Base-by-base conservation (phyloP, 73 alveolate genomes). In the Stentor roeselii region DNA sequence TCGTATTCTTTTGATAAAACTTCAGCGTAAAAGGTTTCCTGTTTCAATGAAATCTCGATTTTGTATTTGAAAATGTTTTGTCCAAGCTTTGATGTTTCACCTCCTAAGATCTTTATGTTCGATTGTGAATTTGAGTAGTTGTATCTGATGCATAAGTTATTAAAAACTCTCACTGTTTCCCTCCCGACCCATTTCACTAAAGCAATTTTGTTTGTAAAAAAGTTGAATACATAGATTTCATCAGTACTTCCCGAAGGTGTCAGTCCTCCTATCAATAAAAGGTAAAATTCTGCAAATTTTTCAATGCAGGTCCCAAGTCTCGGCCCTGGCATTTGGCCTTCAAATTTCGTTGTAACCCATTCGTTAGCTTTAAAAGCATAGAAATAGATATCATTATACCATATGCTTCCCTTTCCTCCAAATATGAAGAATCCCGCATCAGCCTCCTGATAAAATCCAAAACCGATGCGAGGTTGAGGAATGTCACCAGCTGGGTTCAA, bases 401-500 rank as follows among this genome's bases (percentile, higher is more conserved):
- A 30, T 1, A 21, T 32, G 34, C 37, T 40, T 27, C 34, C 80
- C 21, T n/a, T 67, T 67, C 0, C 0, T 32, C 80, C 80, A 21
- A 21, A 21, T 21, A 67, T 21, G 37, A 34, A 14, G 41, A 67
- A 21, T 27, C 37, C 11, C 21, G 37, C 34, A 21, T 34, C 80
- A 27, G 80, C 37, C 21, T 36, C 11, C 37, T 21, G 14, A 32
- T 21, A n/a, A 67, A 36, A 21, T 15, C 50, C 80, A 67, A 11
- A 32, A 36, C 41, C 21, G 21, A 40, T 40, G 15, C 80, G n/a
- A 21, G 80, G 42, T 21, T 36, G 80, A 21, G 80, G 80, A 21
- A 21, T 67, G 41, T 67, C 80, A 67, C 80, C 80, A 67, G 37
- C 34, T 15, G 80, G n/a, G 34, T 15, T 21, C 21, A 67, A 27